Percentiles rank a stretch among this genome's conserved stretches.
phyloP scores from a whole-genome alignment of 2,329 filamentous ascomycete species.

The Xylariaceae sp. region DNA sequence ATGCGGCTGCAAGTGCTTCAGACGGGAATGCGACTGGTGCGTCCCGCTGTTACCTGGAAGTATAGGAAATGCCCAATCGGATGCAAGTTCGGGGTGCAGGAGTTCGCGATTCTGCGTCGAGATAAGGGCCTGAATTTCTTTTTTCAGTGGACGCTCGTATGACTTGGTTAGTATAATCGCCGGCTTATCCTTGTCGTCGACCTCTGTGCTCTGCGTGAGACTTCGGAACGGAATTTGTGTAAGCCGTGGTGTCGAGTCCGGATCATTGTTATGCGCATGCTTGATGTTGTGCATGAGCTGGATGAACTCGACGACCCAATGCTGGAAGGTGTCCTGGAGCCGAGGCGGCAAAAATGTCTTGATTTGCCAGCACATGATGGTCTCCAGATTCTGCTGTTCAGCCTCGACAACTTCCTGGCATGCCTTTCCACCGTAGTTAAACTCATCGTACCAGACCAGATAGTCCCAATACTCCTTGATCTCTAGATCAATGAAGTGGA shows the following conservation, averaged over 20 bases:
- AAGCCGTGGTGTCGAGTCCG: constrained; percentile 48
- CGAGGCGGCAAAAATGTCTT: constrained; percentile 77
- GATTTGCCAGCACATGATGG: constrained; percentile 98
- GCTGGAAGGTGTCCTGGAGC: constrained; percentile 78
- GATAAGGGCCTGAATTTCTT: constrained; percentile 77
- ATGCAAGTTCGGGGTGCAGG: constrained; percentile 78
- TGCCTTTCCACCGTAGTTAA: constrained; percentile 95
- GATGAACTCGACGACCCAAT: constrained; percentile 93
- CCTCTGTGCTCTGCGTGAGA: constrained; percentile 43
- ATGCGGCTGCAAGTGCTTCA: constrained; percentile 15
- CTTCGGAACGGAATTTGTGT: constrained; percentile 56
- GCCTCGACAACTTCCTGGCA: constrained; percentile 74
- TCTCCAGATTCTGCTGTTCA: constrained; percentile 72
- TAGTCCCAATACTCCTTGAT: constrained; percentile 99
- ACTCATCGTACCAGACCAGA: constrained; percentile 97
- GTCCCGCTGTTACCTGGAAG: constrained; percentile 58
- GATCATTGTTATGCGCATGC: constrained; percentile 51
- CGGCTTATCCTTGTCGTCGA: constrained; percentile 53
- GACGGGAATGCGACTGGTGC: constrained; percentile 44
- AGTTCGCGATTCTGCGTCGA: constrained; percentile 82
- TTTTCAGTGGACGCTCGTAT: constrained; percentile 86
- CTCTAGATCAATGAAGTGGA: constrained; percentile 94
- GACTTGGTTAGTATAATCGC: constrained; percentile 68
- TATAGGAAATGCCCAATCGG: constrained; percentile 78
- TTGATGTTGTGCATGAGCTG: constrained; percentile 89